Base-by-base conservation (phyloP, 78 protist genomes). In the Bodo saltans region DNA sequence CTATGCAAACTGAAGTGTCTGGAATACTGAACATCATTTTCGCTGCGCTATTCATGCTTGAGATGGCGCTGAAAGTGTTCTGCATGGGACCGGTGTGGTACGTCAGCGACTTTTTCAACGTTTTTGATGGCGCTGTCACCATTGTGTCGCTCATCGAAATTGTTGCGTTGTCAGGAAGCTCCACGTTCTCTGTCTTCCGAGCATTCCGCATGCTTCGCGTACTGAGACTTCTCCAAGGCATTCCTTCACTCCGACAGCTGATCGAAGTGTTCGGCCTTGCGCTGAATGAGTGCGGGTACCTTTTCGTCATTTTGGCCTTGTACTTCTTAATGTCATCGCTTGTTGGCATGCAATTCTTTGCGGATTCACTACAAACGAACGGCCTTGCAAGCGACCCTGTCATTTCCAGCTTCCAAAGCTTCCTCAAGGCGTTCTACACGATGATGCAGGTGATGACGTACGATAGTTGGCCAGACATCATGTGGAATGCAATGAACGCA, bases 291-390 rank as follows among this genome's bases (percentile, higher is more conserved):
- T 1, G 83, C 29, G 84, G 67, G 21, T n/a, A 68, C 23, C 75
- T 87, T 67, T n/a, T 79, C 52, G 27, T 75, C 72, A 26, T 90
- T 28, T 0, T 78, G 34, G 17, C 41, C 1, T 30, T 90, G 72
- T 30, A 85, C 47, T 67, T 85, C 30, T 87, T 78, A 82, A 37
- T 90, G 25, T 74, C 75, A 68, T 42, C 92, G 0, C 71, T 84
- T 28, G 26, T 86, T 26, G 89, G 88, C 30, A 82, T 86, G 92
- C 83, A 68, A 42, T 74, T 90, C 42, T 90, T 84, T 41, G 90
- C 80, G n/a, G 89, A 78, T 30, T n/a, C n/a, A n/a, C n/a, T n/a
- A n/a, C 0, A 29, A 4, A 70, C 70, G 72, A 25, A 30, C 30
- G 25, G 3, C 17, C 39, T 12, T 3, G 70, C 1, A 17, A 47